phyloP scores from a whole-genome alignment of 352 stramenopile species.

The Phytopythium litorale region DNA sequence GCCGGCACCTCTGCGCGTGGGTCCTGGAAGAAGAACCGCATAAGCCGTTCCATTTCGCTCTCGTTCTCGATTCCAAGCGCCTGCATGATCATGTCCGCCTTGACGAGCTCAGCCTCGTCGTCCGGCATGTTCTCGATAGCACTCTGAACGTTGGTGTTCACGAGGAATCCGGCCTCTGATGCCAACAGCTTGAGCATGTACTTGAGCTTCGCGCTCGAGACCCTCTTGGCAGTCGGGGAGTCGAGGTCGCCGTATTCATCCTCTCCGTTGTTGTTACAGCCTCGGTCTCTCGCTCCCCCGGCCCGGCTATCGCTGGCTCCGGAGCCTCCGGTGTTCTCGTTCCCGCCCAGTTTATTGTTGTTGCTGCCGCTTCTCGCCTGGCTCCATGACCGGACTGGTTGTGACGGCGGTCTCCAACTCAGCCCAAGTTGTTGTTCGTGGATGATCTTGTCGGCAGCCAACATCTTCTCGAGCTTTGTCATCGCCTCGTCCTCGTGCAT shows the following conservation, averaged over 20 bases:
- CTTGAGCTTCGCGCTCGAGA: constrained; percentile 82
- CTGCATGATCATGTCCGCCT: constrained; percentile 87
- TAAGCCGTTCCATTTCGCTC: constrained; percentile 80
- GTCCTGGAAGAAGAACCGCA: constrained; percentile 78
- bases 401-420: constrained; percentile 55
- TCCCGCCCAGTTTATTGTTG: not conserved
- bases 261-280: constrained; percentile 20
- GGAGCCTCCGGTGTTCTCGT: not conserved
- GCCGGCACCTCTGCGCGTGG: constrained; percentile 42
- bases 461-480: constrained; percentile 79
- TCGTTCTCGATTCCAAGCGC: constrained; percentile 85
- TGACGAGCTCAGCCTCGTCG: constrained; percentile 77
- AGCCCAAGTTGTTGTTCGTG: constrained; percentile 90
- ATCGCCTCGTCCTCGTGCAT: constrained; percentile 91
- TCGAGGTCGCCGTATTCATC: constrained; percentile 55
- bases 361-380: constrained; percentile 16
- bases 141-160: constrained; percentile 77
- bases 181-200: constrained; percentile 87
- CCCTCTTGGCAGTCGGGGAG: constrained; percentile 44
- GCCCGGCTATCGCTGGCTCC: not conserved
- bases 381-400: constrained; percentile 51
- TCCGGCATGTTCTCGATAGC: constrained; percentile 70
- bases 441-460: constrained; percentile 88
- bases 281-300: constrained; percentile 13
- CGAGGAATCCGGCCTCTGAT: constrained; percentile 84